Evolutionary conservation across 306 rosid genomes (phyloP).

Genomic region (Glycine latifolia): DNA sequence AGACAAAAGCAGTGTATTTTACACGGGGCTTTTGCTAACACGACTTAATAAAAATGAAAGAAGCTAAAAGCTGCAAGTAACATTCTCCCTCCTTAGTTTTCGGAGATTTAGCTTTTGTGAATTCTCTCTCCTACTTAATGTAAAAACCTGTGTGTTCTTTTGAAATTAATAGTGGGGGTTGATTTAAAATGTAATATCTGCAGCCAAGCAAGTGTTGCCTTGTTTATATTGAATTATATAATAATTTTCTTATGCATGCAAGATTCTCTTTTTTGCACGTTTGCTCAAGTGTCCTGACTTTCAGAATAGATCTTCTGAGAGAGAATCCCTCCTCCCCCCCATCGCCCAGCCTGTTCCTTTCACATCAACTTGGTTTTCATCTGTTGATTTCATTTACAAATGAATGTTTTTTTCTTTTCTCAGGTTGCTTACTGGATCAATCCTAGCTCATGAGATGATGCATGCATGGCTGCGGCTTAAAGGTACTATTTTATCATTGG

Average conservation of each 20-base stretch:
- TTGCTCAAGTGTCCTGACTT: neutral
- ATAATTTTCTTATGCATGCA: neutral
- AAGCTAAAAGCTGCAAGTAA: constrained; percentile 15
- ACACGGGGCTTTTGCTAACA: neutral
- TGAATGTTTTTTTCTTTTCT: constrained; percentile 39
- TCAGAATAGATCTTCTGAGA: neutral
- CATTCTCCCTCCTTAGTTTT: constrained; percentile 8
- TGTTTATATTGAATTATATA: neutral
- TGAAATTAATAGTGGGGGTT: constrained; percentile 10
- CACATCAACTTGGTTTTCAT: neutral
- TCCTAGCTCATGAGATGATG: constrained; percentile 99
- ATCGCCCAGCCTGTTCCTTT: neutral
- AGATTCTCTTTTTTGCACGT: neutral
- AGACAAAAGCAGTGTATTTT: constrained; percentile 11
- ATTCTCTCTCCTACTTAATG: neutral
- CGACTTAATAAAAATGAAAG: neutral
- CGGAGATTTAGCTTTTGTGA: constrained; percentile 4
- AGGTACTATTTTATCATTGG: constrained; percentile 56
- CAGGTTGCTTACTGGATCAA: constrained; percentile 95
- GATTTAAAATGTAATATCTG: constrained; percentile 28
- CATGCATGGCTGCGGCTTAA: constrained; percentile 98
- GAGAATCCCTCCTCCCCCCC: neutral
- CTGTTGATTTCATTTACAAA: constrained; percentile 42
- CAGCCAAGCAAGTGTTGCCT: neutral
- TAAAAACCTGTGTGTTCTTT: constrained; percentile 3